Evolutionary conservation across 176 grass and related monocot species (phyloP).

Genomic region (Avena sativa): DNA sequence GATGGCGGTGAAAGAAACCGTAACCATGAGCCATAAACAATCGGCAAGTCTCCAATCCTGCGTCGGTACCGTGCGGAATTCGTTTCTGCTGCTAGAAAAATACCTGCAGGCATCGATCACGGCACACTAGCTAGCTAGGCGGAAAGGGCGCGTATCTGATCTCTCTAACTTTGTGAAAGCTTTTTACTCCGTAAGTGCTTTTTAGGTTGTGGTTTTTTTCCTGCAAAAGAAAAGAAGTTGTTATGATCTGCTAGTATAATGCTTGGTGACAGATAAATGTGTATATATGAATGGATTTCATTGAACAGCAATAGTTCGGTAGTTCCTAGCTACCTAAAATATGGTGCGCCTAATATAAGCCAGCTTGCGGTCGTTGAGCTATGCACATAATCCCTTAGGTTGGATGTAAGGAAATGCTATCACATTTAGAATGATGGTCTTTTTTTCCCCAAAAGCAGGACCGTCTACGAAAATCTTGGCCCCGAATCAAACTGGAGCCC

Average conservation of each 20-base stretch:
- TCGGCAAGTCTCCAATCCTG: conserved; percentile 8
- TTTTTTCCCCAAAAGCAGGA: no score
- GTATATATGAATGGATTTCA: background rate
- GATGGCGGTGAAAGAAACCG: background rate
- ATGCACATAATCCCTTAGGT: background rate
- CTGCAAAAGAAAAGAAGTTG: background rate
- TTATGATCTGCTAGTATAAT: background rate
- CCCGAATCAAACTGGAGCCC: no score
- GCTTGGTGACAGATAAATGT: background rate
- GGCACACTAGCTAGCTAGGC: background rate
- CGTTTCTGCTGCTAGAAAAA: conserved; percentile 9
- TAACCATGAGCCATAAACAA: background rate
- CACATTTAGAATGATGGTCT: no score
- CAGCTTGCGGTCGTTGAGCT: background rate
- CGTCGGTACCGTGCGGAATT: background rate
- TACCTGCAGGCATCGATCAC: conserved; percentile 18
- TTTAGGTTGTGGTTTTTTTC: background rate
- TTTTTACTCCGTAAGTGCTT: background rate
- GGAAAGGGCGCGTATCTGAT: background rate
- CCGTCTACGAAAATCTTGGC: no score
- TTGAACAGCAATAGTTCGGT: background rate
- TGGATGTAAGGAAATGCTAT: background rate
- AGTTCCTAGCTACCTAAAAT: background rate
- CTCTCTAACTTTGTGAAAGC: background rate
- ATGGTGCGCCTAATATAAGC: no score